Conservation (phyloP, 2,329 filamentous ascomycete genomes). For the Chaetomiaceae sp. region DNA sequence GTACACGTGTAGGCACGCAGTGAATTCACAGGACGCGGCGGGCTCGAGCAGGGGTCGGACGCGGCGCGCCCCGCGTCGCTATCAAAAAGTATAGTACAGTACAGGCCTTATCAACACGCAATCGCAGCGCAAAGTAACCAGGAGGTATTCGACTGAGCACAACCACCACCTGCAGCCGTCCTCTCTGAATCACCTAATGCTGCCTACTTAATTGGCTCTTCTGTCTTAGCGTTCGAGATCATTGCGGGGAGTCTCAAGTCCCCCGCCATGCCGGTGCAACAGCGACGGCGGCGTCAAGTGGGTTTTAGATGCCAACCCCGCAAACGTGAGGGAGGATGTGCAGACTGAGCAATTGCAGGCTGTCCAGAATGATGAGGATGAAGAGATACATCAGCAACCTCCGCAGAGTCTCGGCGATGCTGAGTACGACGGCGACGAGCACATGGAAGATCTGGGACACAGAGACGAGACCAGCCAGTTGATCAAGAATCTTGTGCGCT, state of each 20-base stretch:
- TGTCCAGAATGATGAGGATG: slow-evolving; percentile 19
- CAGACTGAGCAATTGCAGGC: not conserved
- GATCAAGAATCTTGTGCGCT: slow-evolving; percentile 62
- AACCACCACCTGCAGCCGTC: no score
- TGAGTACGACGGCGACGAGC: slow-evolving; percentile 32
- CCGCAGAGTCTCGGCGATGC: slow-evolving; percentile 10
- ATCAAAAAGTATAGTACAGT: no score
- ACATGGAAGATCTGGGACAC: slow-evolving; percentile 26
- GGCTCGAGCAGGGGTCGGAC: not conserved
- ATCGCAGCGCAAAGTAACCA: no score
- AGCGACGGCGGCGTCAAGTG: slow-evolving; percentile 18
- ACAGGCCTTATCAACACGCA: no score
- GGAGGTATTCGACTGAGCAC: no score
- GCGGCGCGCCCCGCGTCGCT: slow-evolving; percentile 8
- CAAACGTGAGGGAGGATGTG: not conserved
- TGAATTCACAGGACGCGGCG: slow-evolving; percentile 1
- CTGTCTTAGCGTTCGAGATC: no score
- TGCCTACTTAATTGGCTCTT: no score
- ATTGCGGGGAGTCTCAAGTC: no score
- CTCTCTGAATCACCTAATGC: no score
- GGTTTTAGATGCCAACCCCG: not conserved
- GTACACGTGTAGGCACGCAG: no score
- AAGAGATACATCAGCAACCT: slow-evolving; percentile 14
- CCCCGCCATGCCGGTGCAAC: slow-evolving; percentile 13
- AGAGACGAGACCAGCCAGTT: slow-evolving; percentile 41